Evolutionary conservation across 2,329 filamentous ascomycete genomes (phyloP), one percentile per base, ranked within the genome.

Genomic region (Alternaria sp.): DNA sequence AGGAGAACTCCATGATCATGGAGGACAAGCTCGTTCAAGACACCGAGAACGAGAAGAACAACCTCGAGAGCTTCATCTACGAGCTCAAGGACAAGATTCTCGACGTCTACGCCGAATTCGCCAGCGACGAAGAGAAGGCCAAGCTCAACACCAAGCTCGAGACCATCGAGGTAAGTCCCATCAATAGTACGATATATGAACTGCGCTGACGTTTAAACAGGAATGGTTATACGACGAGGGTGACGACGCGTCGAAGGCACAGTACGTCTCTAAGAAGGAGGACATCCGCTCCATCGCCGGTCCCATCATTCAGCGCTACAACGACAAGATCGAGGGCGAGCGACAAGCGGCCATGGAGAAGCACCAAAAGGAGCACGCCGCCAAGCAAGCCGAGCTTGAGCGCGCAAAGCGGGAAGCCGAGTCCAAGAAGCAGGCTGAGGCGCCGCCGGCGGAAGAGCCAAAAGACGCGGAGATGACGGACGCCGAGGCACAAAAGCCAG

Each of bases 31-130:
- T 98, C 62, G 94, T 99, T 60, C 93, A 92, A 73, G 96, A 98
- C 81, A 99, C 96, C 40, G 96, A 98, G 80, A 93, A 98, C 86
- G 97, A 97, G 89, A 99, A 98, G 93, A 99, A 99, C 85, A 95
- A 98, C 84, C 92, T 99, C 57, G 96, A 99, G 87, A 90, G 93
- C 23, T 97, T 91, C 84, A 97, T 98, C 83, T 99, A 99, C 84
- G 94, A 98, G 77, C 88, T 97, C 79, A 92, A 95, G 74, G 93
- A 93, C 83, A 97, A 97, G 89, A 88, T 98, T 56, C 93, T 97
- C 71, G 93, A 96, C 75, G 88, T 93, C 73, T 97, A 96, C 81
- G 85, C 93, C 69, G 92, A 97, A 53, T 93, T 97, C 69, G 91
- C 92, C 67, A 96, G 85, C 75, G 94, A 97, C 6, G 93, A 96